These are phyloP conservation scores for Trichoderma asperelloides DNA, from an alignment of 495 filamentous ascomycete species.

Conservation along the genomic window DNA sequence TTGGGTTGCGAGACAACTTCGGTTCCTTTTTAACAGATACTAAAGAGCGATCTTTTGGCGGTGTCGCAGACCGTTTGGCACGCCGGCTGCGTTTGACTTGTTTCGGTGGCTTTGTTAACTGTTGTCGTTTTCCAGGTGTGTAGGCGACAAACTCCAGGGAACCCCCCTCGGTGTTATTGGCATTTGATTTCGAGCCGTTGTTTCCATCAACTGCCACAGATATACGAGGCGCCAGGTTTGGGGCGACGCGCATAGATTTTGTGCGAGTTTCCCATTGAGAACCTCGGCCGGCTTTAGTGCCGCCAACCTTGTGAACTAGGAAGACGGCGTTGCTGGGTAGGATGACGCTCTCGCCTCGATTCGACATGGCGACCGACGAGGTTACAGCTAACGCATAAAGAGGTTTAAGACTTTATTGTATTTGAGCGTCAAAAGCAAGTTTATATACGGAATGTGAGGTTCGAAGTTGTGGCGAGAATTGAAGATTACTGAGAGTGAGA, in stretches of 20 bases:
- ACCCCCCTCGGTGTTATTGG: background rate
- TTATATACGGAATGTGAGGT: background rate
- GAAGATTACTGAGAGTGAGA: background rate
- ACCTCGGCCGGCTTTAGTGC: background rate
- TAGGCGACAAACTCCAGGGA: background rate
- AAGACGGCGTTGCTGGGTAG: constrained; percentile 2
- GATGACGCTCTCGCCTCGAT: background rate
- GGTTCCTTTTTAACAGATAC: background rate
- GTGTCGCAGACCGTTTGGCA: background rate
- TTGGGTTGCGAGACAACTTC: background rate
- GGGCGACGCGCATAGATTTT: background rate
- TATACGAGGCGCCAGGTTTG: background rate
- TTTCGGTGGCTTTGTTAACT: background rate
- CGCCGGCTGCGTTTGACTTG: background rate
- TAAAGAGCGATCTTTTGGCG: background rate
- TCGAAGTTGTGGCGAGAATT: background rate
- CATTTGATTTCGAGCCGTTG: background rate
- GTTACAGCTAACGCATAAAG: background rate
- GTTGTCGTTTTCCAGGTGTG: background rate
- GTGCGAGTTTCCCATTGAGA: background rate
- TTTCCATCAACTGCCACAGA: background rate
- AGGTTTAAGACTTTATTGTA: background rate
- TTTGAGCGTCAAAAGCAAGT: background rate
- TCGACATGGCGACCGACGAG: background rate
- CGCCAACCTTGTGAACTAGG: constrained; percentile 5